Evolutionary conservation across 169 alveolate species (phyloP).

Genomic region (Cryptosporidium sp.): DNA sequence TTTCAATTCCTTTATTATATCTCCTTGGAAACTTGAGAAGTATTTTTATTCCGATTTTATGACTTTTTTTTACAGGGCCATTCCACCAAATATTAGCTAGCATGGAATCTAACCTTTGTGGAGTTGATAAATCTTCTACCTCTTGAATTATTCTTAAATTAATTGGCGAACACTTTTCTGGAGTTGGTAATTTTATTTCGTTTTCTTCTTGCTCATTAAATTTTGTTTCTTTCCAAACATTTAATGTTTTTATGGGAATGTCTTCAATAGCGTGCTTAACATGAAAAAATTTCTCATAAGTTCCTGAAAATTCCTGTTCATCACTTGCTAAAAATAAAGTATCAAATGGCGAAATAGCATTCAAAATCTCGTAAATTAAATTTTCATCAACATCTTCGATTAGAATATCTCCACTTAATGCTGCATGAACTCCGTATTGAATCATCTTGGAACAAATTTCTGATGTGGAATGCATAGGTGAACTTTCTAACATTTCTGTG

Average conservation of each 20-base stretch:
- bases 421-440: slow-evolving; percentile 59
- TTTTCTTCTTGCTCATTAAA: neutral
- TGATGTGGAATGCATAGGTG: slow-evolving; percentile 55
- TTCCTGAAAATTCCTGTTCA: neutral
- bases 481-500: slow-evolving; percentile 25
- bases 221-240: slow-evolving; percentile 8
- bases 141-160: slow-evolving; percentile 27
- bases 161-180: slow-evolving; percentile 53
- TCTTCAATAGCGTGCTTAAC: slow-evolving; percentile 37
- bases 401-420: slow-evolving; percentile 57
- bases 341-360: slow-evolving; percentile 25
- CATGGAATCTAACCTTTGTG: slow-evolving; percentile 1
- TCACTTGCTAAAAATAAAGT: slow-evolving; percentile 19
- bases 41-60: slow-evolving; percentile 36
- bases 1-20: slow-evolving; percentile 55
- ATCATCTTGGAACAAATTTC: slow-evolving; percentile 65
- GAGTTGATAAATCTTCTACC: neutral
- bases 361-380: slow-evolving; percentile 12
- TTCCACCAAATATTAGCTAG: slow-evolving; percentile 62
- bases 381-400: slow-evolving; percentile 59
- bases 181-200: slow-evolving; percentile 33
- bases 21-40: slow-evolving; percentile 68
- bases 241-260: slow-evolving; percentile 1
- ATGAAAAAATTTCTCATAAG: slow-evolving; percentile 14
- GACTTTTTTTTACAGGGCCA: slow-evolving; percentile 25